These are phyloP conservation scores for Zygosaccharomyces gambellarensis DNA, from an alignment of 805 yeast genomes.

Conservation along the genomic window DNA sequence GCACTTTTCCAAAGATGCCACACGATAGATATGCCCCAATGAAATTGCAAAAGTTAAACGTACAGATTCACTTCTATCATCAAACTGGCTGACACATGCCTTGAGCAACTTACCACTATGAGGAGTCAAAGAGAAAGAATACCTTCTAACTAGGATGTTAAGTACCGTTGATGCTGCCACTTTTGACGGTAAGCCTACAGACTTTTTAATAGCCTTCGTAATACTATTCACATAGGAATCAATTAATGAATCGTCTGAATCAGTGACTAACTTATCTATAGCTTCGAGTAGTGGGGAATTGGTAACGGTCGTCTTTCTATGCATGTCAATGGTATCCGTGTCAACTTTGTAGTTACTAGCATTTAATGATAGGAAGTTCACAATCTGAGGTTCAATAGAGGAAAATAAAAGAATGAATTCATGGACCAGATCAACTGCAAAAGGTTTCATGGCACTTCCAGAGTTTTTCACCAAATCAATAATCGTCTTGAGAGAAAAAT, in stretches of 20 bases:
- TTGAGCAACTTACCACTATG: slow-evolving; percentile 62
- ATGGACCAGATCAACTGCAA: slow-evolving; percentile 61
- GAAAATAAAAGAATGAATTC: slow-evolving; percentile 73
- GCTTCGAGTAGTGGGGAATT: slow-evolving; percentile 87
- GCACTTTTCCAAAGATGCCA: slow-evolving; percentile 49
- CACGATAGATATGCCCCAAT: slow-evolving; percentile 69
- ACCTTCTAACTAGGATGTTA: slow-evolving; percentile 57
- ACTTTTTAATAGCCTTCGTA: slow-evolving; percentile 52
- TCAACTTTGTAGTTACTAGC: slow-evolving; percentile 82
- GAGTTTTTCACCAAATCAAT: slow-evolving; percentile 63
- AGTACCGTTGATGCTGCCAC: slow-evolving; percentile 75
- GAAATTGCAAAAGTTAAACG: slow-evolving; percentile 73
- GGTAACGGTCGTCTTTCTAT: slow-evolving; percentile 66
- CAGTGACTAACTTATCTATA: slow-evolving; percentile 64
- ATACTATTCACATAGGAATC: slow-evolving; percentile 45
- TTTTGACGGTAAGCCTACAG: slow-evolving; percentile 89
- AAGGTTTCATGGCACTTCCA: slow-evolving; percentile 57
- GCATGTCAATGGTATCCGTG: slow-evolving; percentile 68
- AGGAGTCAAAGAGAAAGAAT: slow-evolving; percentile 41
- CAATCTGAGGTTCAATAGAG: slow-evolving; percentile 83
- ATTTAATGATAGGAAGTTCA: slow-evolving; percentile 79
- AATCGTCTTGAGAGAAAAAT: slow-evolving; percentile 71
- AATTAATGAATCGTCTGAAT: slow-evolving; percentile 42
- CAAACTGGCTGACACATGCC: slow-evolving; percentile 53
- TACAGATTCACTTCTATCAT: slow-evolving; percentile 68